These are phyloP conservation scores for Monosporascus cannonballus DNA, from an alignment of 2,329 filamentous ascomycete genomes.

Conservation along the genomic window DNA sequence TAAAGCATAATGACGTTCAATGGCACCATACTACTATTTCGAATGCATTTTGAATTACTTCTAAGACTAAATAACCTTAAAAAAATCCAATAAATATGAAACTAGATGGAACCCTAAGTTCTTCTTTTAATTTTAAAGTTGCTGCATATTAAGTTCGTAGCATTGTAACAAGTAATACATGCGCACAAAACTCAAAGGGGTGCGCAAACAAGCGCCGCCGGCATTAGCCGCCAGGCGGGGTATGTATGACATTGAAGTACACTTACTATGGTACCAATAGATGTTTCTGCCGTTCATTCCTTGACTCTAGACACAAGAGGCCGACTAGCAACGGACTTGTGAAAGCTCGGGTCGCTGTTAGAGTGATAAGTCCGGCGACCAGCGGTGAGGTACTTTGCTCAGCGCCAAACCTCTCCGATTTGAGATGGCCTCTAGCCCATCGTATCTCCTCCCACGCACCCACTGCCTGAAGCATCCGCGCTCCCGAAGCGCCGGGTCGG, in stretches of 20 bases:
- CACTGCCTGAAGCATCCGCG: background rate
- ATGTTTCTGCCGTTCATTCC: too few species aligned
- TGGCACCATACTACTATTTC: background rate
- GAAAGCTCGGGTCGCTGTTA: too few species aligned
- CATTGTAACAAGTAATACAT: background rate
- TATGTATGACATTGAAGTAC: too few species aligned
- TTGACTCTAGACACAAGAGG: too few species aligned
- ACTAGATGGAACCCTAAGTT: background rate
- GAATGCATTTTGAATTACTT: background rate
- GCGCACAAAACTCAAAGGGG: background rate
- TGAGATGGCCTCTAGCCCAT: constrained; percentile 5
- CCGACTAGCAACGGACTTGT: too few species aligned
- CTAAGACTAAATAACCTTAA: background rate
- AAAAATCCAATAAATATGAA: background rate
- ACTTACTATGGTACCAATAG: too few species aligned
- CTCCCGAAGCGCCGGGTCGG: background rate
- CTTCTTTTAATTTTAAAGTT: background rate
- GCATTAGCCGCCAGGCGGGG: too few species aligned
- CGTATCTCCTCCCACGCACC: background rate
- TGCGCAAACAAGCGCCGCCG: background rate
- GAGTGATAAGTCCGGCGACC: background rate
- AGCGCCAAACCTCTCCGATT: constrained; percentile 5
- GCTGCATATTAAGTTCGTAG: background rate
- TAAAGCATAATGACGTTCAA: background rate
- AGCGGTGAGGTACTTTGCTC: background rate